Evolutionary conservation across 2,329 filamentous ascomycete species (phyloP), one percentile per base, ranked within the genome.

Genomic region (Sphaerulina populicola): DNA sequence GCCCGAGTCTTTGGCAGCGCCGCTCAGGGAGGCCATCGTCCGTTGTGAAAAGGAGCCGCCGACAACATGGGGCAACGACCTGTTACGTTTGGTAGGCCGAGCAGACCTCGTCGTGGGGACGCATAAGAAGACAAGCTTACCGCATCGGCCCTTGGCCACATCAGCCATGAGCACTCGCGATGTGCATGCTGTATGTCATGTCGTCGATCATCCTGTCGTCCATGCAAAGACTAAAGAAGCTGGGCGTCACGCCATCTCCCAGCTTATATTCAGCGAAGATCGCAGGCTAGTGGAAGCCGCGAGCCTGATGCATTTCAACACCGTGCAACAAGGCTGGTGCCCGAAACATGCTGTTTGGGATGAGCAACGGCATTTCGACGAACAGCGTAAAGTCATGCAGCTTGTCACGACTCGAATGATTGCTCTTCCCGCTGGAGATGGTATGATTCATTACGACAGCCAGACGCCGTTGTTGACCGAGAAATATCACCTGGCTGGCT

Each of bases 381-480:
- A 86, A 53, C 93, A 98, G 68, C 95, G 96, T 67, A 84, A 88
- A 55, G 76, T 95, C 30, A 90, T 93, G 52, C 86, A 93, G 53
- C 84, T 85, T 63, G 80, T 96, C 35, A 93, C 91, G 37, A 80
- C 86, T 41, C 82, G 93, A 52, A 97, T 91, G 11, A 76, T 97
- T 52, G 90, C 93, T 1, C 85, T 96, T 47, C 88, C 93, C 1
- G 79, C 88, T 5, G 94, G 94, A 1, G 83, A 90, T 55, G 90
- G 85, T 1, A 81, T 98, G 69, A 74, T 97, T 49, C 87, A 91
- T 66, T 98, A 88, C 68, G 87, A 88, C 60, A 82, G 91, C 49
- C 85, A 90, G 33, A 85, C 86, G 52, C 94, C 94, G 9, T 74
- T 98, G 12, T 75, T 97, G 45, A 98, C 93, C 0, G 93, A 98